These are phyloP conservation scores for Jamesozyma piceae DNA, from an alignment of 805 yeast species.

Conservation along the genomic window DNA sequence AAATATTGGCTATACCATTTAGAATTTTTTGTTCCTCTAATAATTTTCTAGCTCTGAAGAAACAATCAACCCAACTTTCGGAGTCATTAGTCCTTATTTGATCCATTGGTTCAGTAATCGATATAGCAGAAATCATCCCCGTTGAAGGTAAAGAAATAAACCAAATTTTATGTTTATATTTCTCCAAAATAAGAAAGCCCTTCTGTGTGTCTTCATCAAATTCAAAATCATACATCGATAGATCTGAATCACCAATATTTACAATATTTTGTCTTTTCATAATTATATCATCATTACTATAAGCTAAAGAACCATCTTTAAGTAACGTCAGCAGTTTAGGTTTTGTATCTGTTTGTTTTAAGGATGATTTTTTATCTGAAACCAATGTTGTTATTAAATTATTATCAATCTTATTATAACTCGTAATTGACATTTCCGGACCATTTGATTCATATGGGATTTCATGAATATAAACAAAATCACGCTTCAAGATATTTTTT, in stretches of 20 bases:
- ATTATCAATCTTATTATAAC: constrained; percentile 21
- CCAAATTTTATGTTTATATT: constrained; percentile 47
- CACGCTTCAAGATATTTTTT: constrained; percentile 20
- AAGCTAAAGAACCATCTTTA: constrained; percentile 15
- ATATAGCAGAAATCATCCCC: background rate
- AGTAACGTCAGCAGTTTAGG: constrained; percentile 15
- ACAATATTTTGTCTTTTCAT: constrained; percentile 11
- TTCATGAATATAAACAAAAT: constrained; percentile 19
- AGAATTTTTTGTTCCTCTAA: constrained; percentile 27
- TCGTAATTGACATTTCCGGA: constrained; percentile 18
- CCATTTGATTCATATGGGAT: constrained; percentile 20
- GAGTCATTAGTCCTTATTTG: constrained; percentile 33
- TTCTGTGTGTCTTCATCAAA: constrained; percentile 48
- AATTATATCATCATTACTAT: constrained; percentile 6
- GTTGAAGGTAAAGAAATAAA: constrained; percentile 40
- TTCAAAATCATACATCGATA: constrained; percentile 75
- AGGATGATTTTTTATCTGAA: constrained; percentile 7
- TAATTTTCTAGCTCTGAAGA: constrained; percentile 55
- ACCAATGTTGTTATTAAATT: constrained; percentile 20
- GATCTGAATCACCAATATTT: constrained; percentile 35
- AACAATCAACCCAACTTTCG: constrained; percentile 61
- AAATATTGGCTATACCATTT: constrained; percentile 8
- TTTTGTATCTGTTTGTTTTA: constrained; percentile 5
- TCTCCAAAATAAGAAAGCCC: constrained; percentile 59
- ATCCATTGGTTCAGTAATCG: constrained; percentile 22